Evolutionary conservation across 257 asterid genomes (phyloP).

Genomic region (Gynochthodes officinalis): DNA sequence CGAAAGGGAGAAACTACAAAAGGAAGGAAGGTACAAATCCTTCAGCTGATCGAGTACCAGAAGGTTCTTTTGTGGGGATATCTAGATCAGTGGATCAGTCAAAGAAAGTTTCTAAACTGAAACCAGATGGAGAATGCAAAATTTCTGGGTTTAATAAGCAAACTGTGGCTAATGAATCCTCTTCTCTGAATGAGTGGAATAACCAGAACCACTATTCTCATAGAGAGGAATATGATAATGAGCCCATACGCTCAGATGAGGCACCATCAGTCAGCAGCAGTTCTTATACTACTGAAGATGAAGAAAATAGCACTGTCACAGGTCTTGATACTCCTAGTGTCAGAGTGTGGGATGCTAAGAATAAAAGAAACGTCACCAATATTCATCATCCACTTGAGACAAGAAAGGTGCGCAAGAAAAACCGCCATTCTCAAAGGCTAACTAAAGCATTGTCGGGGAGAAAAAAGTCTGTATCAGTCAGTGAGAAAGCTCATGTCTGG

Average conservation of each 20-base stretch:
- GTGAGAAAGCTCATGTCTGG: constrained; percentile 63
- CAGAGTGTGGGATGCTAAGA: constrained; percentile 92
- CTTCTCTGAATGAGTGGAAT: constrained; percentile 18
- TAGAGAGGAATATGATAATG: constrained; percentile 48
- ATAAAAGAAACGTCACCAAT: constrained; percentile 61
- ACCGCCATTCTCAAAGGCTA: constrained; percentile 41
- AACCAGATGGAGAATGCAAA: constrained; percentile 28
- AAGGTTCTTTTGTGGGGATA: constrained; percentile 37
- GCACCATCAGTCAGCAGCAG: constrained; percentile 69
- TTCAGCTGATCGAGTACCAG: constrained; percentile 31
- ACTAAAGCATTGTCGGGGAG: constrained; percentile 49
- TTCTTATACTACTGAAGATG: constrained; percentile 65
- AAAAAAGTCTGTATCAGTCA: constrained; percentile 59
- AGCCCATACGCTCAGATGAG: constrained; percentile 43
- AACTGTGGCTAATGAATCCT: constrained; percentile 15
- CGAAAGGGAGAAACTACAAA: constrained; percentile 82
- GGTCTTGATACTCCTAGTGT: constrained; percentile 89
- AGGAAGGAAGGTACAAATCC: constrained; percentile 45
- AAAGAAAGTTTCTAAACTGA: constrained; percentile 35
- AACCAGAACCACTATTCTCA: constrained; percentile 22
- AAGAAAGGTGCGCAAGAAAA: constrained; percentile 46
- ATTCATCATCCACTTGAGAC: constrained; percentile 94
- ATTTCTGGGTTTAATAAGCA: constrained; percentile 18
- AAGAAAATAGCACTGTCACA: constrained; percentile 54
- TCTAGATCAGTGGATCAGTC: constrained; percentile 47